Percentiles rank a stretch among this genome's conserved stretches.
These are phyloP conservation scores for Beauveria medogensis DNA, from an alignment of 2,329 filamentous ascomycete genomes.

Conservation along the genomic window DNA sequence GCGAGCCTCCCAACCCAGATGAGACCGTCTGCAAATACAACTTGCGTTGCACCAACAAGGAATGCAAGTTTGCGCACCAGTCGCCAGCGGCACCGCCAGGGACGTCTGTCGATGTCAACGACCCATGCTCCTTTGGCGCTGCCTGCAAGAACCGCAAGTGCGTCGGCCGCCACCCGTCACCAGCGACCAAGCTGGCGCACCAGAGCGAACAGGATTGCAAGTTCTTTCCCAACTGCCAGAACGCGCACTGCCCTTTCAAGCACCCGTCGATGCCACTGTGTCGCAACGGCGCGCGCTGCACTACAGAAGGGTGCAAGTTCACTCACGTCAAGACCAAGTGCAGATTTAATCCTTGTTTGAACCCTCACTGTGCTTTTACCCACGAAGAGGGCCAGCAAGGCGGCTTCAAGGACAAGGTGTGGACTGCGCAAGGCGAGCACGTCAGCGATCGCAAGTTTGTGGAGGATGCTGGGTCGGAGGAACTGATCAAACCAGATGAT, in stretches of 20 bases:
- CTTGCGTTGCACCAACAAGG: conserved; percentile 74
- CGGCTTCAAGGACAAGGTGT: conserved; percentile 80
- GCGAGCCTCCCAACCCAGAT: conserved; percentile 47
- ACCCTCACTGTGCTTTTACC: conserved; percentile 79
- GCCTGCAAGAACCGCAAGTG: conserved; percentile 97
- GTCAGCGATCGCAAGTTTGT: conserved; percentile 87
- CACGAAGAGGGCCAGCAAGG: conserved; percentile 87
- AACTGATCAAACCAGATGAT: conserved; percentile 59
- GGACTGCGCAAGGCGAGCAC: conserved; percentile 69
- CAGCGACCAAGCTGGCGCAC: conserved; percentile 68
- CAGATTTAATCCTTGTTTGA: conserved; percentile 86
- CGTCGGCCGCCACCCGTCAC: conserved; percentile 83
- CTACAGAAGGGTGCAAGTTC: conserved; percentile 75
- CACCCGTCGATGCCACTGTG: conserved; percentile 83
- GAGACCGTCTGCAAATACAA: conserved; percentile 84
- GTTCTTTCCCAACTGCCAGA: conserved; percentile 87
- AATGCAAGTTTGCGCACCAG: conserved; percentile 91
- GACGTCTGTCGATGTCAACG: conserved; percentile 66
- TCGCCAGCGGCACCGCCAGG: conserved; percentile 80
- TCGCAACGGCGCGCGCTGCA: conserved; percentile 85
- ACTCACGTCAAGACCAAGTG: conserved; percentile 79
- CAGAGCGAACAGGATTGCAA: conserved; percentile 82
- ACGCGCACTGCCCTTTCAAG: conserved; percentile 78
- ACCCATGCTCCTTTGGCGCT: conserved; percentile 75
- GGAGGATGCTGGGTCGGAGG: conserved; percentile 58